phyloP scores from a whole-genome alignment of 2,329 filamentous ascomycete species.

The Celoporthe dispersa region DNA sequence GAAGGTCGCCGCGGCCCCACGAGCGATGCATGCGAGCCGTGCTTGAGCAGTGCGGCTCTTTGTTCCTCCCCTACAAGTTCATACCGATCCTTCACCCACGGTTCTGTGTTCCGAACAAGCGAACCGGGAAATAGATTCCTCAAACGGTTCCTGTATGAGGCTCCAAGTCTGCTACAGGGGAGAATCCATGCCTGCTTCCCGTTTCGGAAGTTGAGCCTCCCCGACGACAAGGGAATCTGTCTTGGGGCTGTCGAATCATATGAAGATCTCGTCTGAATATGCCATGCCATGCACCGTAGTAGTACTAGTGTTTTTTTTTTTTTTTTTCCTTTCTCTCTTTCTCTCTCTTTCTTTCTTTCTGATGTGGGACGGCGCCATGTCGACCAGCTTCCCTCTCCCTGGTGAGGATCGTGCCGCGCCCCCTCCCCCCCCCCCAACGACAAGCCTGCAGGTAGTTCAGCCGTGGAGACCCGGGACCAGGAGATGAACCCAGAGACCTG shows the following conservation, averaged over 20 bases:
- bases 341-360: too few species aligned
- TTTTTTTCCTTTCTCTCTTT: too few species aligned
- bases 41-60: not conserved
- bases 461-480: not conserved
- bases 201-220: conserved; percentile 20
- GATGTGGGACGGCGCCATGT: too few species aligned
- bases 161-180: conserved; percentile 20
- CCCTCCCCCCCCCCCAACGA: too few species aligned
- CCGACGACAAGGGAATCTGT: conserved; percentile 10
- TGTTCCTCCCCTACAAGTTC: not conserved
- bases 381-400: not conserved
- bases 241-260: not conserved
- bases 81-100: not conserved
- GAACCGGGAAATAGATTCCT: conserved; percentile 4
- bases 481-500: too few species aligned
- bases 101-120: conserved; percentile 3
- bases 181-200: conserved; percentile 10
- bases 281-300: not conserved
- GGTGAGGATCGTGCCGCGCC: not conserved
- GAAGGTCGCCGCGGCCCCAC: not conserved
- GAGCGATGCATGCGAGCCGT: not conserved
- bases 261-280: not conserved
- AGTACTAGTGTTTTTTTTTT: too few species aligned
- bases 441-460: too few species aligned
- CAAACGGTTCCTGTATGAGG: conserved; percentile 27